A percentile compares a stretch with the other conserved stretches of the same genome.
phyloP scores from a whole-genome alignment of 345 rosid genomes.

The Euphorbia pulcherrima region DNA sequence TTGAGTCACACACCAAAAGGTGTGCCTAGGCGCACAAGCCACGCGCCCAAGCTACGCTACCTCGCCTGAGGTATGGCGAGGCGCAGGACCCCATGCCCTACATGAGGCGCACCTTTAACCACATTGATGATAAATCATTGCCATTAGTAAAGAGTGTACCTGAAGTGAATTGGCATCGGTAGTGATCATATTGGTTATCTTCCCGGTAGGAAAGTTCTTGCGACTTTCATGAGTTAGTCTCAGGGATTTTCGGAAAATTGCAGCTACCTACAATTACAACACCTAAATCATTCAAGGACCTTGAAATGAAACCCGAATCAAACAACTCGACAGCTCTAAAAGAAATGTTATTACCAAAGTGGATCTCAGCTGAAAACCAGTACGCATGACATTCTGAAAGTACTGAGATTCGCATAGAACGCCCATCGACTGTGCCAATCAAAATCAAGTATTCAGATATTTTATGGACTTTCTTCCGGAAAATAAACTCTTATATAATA shows the following conservation, averaged over 20 bases:
- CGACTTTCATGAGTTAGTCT: slow-evolving; percentile 29
- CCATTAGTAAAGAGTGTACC: slow-evolving; percentile 14
- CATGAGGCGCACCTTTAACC: too few relatives aligned
- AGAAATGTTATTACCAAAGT: slow-evolving; percentile 23
- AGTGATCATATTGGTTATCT: slow-evolving; percentile 35
- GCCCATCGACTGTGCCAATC: slow-evolving; percentile 43
- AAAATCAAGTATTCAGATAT: slow-evolving; percentile 16
- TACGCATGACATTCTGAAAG: slow-evolving; percentile 33
- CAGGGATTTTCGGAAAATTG: slow-evolving; percentile 32
- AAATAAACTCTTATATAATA: background rate
- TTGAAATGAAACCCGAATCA: background rate
- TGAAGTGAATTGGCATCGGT: slow-evolving; percentile 35
- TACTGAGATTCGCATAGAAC: slow-evolving; percentile 32
- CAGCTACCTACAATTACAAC: slow-evolving; percentile 29
- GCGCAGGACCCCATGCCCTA: too few relatives aligned
- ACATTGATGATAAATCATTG: background rate
- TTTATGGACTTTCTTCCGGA: background rate
- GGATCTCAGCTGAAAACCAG: slow-evolving; percentile 30
- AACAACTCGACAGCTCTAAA: slow-evolving; percentile 2
- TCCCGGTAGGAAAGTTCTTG: slow-evolving; percentile 29
- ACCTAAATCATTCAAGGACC: slow-evolving; percentile 2
- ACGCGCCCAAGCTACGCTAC: too few relatives aligned
- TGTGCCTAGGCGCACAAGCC: too few relatives aligned
- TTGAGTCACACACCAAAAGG: too few relatives aligned
- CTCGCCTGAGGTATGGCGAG: too few relatives aligned